phyloP scores from a whole-genome alignment of 2,329 filamentous ascomycete species.

The Apiospora kogelbergensis region DNA sequence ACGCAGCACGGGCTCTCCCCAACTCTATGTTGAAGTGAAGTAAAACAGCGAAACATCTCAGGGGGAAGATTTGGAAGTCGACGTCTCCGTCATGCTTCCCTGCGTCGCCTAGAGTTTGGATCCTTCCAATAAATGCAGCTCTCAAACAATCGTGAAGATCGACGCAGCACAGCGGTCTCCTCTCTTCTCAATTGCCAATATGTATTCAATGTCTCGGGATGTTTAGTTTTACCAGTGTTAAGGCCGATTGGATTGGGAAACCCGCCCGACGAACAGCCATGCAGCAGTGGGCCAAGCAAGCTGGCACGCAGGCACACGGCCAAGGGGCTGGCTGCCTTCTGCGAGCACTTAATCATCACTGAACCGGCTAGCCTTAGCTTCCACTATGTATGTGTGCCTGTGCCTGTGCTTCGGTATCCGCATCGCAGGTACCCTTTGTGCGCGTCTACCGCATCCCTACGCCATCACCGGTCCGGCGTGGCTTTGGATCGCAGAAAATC shows the following conservation, averaged over 20 bases:
- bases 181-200: neutral
- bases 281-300: neutral
- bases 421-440: neutral
- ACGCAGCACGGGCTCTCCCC: neutral
- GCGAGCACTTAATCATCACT: slow-evolving; percentile 2
- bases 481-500: neutral
- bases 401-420: neutral
- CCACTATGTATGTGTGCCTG: neutral
- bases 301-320: neutral
- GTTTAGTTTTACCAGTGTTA: neutral
- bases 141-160: neutral
- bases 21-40: slow-evolving; percentile 6
- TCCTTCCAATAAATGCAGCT: neutral
- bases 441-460: neutral
- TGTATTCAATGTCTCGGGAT: neutral
- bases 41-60: slow-evolving; percentile 6
- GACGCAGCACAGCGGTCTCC: neutral
- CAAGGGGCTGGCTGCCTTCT: neutral
- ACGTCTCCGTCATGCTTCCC: neutral
- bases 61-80: slow-evolving; percentile 1
- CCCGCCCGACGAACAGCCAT: neutral
- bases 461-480: neutral
- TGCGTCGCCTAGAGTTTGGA: neutral
- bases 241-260: neutral
- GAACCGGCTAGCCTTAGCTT: neutral